Conservation (phyloP, 768 basidiomycete species). For the Artomyces pyxidatus region DNA sequence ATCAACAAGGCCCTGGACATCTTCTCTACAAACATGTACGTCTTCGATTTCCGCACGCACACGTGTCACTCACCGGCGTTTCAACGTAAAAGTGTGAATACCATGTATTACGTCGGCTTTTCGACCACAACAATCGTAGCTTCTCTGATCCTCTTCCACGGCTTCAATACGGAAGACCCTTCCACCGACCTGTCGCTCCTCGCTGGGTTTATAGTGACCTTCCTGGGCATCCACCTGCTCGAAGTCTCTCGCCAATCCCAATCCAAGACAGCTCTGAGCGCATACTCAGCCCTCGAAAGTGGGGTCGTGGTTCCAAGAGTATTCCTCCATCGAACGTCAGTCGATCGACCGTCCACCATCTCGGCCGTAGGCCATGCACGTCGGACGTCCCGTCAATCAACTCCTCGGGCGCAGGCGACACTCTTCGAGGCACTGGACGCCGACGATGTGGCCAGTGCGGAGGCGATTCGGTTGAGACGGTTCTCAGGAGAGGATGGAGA, state of each 20-base stretch:
- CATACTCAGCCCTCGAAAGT: slow-evolving; percentile 51
- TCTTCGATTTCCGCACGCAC: slow-evolving; percentile 14
- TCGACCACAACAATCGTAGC: slow-evolving; percentile 89
- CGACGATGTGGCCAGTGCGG: slow-evolving; percentile 16
- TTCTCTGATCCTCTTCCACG: slow-evolving; percentile 94
- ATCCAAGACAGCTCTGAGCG: slow-evolving; percentile 30
- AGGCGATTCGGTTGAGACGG: slow-evolving; percentile 48
- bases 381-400: slow-evolving; percentile 61
- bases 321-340: slow-evolving; percentile 43
- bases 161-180: slow-evolving; percentile 83
- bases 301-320: slow-evolving; percentile 72
- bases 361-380: slow-evolving; percentile 25
- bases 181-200: slow-evolving; percentile 82
- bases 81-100: slow-evolving; percentile 80
- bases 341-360: slow-evolving; percentile 51
- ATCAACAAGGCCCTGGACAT: slow-evolving; percentile 97
- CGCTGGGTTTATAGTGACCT: slow-evolving; percentile 86
- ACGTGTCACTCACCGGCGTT: no score
- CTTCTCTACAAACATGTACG: slow-evolving; percentile 96
- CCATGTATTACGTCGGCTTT: slow-evolving; percentile 97
- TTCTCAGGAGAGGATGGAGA: slow-evolving; percentile 59
- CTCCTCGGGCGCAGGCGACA: slow-evolving; percentile 58
- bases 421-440: slow-evolving; percentile 76
- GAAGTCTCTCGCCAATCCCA: slow-evolving; percentile 66
- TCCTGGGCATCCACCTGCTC: slow-evolving; percentile 94